A percentile compares a stretch with the other conserved stretches of the same genome.
These are phyloP conservation scores for Talaromyces stipitatus DNA, from an alignment of 495 filamentous ascomycete species.

Conservation along the genomic window DNA sequence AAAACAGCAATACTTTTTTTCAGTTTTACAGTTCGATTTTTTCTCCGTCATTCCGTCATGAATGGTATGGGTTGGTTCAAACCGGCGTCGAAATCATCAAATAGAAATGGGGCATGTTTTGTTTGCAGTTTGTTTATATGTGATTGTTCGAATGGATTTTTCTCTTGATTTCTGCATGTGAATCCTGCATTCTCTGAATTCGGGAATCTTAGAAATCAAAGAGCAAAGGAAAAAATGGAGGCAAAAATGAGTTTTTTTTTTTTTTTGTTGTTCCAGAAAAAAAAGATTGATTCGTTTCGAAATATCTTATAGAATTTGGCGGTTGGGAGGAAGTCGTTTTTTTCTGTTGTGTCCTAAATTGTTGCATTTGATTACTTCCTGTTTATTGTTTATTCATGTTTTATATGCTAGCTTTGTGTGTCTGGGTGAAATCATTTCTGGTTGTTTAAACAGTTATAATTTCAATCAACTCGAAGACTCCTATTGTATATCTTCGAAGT, in stretches of 20 bases:
- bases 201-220: not conserved
- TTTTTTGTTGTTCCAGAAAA: not conserved
- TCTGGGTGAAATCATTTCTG: not conserved
- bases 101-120: constrained; percentile 1
- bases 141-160: not conserved
- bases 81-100: constrained; percentile 2
- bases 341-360: not conserved
- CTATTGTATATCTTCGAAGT: not conserved
- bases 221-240: not conserved
- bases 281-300: not conserved
- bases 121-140: not conserved
- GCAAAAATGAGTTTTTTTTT: not conserved
- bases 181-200: not conserved
- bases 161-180: not conserved
- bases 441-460: not conserved
- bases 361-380: not conserved
- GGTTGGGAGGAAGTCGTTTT: not conserved
- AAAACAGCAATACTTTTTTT: constrained; percentile 1
- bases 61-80: constrained; percentile 1
- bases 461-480: not conserved
- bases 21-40: not conserved
- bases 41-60: not conserved
- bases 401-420: not conserved
- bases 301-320: not conserved
- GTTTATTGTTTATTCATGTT: not conserved